Evolutionary conservation across 345 rosid genomes (phyloP).

Genomic region (Gossypium sturtianum): DNA sequence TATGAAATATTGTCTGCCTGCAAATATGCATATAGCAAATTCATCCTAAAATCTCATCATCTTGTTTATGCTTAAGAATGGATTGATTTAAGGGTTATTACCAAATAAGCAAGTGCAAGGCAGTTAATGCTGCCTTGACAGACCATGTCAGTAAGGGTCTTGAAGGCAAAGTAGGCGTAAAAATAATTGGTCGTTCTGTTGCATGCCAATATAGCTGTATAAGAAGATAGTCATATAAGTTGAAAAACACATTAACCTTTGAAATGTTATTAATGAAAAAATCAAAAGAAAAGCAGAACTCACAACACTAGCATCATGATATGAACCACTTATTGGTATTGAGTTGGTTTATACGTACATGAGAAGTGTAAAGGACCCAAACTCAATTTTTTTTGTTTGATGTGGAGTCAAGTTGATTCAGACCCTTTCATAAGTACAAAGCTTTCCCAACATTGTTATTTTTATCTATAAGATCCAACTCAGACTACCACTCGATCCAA

Average conservation of each 20-base stretch:
- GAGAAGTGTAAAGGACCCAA: too few relatives aligned
- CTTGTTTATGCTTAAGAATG: neutral
- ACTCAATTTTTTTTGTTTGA: too few relatives aligned
- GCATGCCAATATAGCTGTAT: constrained; percentile 75
- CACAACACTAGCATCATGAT: neutral
- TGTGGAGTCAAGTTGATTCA: too few relatives aligned
- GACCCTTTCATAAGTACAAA: too few relatives aligned
- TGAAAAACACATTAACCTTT: neutral
- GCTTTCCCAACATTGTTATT: too few relatives aligned
- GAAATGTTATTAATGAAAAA: neutral
- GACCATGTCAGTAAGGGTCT: constrained; percentile 60
- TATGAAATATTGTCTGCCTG: constrained; percentile 65
- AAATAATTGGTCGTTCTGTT: constrained; percentile 57
- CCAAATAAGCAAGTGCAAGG: constrained; percentile 86
- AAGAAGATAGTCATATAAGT: constrained; percentile 1
- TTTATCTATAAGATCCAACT: too few relatives aligned
- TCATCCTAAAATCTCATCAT: neutral
- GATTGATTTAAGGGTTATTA: constrained; percentile 18
- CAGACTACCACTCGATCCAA: too few relatives aligned
- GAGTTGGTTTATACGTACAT: neutral
- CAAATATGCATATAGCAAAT: neutral
- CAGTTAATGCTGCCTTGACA: constrained; percentile 58
- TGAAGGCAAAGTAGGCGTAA: constrained; percentile 52
- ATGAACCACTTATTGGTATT: neutral
- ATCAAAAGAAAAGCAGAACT: neutral